Base-by-base conservation (phyloP, 2,329 filamentous ascomycete genomes). In the Aurifilum marmelostoma region DNA sequence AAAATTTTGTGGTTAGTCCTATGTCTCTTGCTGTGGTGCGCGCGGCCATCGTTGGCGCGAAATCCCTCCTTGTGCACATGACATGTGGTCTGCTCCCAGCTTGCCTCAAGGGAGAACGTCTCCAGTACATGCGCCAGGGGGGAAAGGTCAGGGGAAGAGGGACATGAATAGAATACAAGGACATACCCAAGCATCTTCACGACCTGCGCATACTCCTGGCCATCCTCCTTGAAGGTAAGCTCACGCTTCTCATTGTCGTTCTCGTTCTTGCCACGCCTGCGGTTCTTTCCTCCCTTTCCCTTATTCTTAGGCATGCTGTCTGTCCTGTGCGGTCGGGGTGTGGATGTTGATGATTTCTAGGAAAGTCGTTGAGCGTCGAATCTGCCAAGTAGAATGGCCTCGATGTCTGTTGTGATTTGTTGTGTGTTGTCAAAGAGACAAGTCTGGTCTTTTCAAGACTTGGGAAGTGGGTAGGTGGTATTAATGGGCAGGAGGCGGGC, bases 161-260 rank as follows among this genome's bases (percentile, higher is more conserved):
- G 3, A 50, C 14, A 54, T 11, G n/a, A 29, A 32, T 5, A n/a
- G 11, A 27, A 21, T 9, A 39, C 34, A 5, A 21, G 24, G 8
- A 69, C 69, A 32, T 69, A 71, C 69, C 94, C 94, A 72, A 97
- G 88, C 94, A 97, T 97, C 87, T 97, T 97, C 75, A 96, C 83
- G 76, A 93, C 91, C 83, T 93, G 91, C 59, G 91, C 91, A 34
- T 71, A 71, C 66, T 85, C 85, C 84, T 93, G 91, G 72, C 91
- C 91, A 77, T 93, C 91, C 79, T 93, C 91, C 80, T 92, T 93
- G 87, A 93, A 93, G 73, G 90, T 91, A 73, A 93, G 84, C 80
- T 93, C 91, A 79, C 91, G 90, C 86, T 93, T 93, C 83, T 93
- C 91, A 76, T 92, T 92, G 84, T 93, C 91, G 82, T 91, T 91